A percentile compares a stretch with the other conserved stretches of the same genome.
phyloP scores from a whole-genome alignment of 352 stramenopile genomes.

The Thalassiosira allenii region DNA sequence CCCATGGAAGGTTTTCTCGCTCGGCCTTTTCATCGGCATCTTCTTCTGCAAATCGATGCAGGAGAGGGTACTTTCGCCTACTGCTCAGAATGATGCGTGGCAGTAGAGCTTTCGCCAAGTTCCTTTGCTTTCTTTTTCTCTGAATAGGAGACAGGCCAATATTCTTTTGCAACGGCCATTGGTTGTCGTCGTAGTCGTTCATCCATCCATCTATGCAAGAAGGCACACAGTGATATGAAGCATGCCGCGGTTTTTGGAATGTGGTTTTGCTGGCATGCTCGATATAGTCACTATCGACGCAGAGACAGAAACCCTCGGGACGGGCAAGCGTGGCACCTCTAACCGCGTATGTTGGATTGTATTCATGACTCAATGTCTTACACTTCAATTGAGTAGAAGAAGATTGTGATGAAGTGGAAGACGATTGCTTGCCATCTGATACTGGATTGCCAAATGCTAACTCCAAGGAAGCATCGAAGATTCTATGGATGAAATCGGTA shows the following conservation, averaged over 20 bases:
- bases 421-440: not conserved
- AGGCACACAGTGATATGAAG: conserved; percentile 5
- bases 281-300: conserved; percentile 57
- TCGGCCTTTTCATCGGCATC: conserved; percentile 34
- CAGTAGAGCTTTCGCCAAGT: conserved; percentile 31
- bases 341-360: conserved; percentile 70
- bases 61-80: conserved; percentile 34
- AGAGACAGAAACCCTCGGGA: conserved; percentile 80
- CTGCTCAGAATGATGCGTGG: conserved; percentile 48
- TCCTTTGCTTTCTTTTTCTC: conserved; percentile 26
- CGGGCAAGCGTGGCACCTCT: conserved; percentile 70
- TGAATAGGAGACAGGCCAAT: not conserved
- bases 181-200: conserved; percentile 21
- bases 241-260: conserved; percentile 23
- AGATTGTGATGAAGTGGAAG: not conserved
- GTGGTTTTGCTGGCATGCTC: conserved; percentile 5
- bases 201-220: conserved; percentile 42
- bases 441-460: conserved; percentile 2
- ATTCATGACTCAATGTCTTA: conserved; percentile 22
- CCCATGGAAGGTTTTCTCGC: conserved; percentile 33
- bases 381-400: conserved; percentile 14
- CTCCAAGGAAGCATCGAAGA: conserved; percentile 21
- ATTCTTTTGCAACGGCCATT: not conserved
- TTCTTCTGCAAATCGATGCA: conserved; percentile 45
- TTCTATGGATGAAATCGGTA: conserved; percentile 37